Evolutionary conservation across 306 rosid genomes (phyloP), one percentile per base, ranked within the genome.

Genomic region (Dalbergia oliveri): DNA sequence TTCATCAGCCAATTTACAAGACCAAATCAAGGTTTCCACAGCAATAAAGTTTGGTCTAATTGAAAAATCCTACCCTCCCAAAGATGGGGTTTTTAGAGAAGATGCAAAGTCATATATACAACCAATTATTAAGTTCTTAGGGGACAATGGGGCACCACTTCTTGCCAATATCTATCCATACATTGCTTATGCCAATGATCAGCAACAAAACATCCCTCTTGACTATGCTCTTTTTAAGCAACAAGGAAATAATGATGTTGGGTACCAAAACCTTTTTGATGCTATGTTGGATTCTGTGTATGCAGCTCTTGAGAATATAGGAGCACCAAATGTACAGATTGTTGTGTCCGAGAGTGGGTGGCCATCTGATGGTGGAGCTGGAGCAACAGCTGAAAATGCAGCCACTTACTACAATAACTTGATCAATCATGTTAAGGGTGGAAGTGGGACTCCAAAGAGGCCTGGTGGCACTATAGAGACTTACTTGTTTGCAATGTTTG

Each of bases 291-390:
- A 89, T 69, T 34, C 93, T 19, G 43, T 81, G 0, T 87, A 93
- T 11, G 78, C 80, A 9, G 92, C 98, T 15, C 85, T 90, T 26
- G 93, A 87, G 84, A 90, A 86, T 39, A 31, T 62, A 0, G 89
- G 88, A 0, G 93, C 77, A 4, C 34, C 83, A 5, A 33, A 64
- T 13, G 6, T 89, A 84, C 15, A 62, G 16, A 63, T 89, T 0
- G 91, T 93, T 18, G 90, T 89, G 21, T 82, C 92, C 0, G 94
- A 93, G 82, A 93, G 85, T 10, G 93, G 98, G 5, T 93, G 97
- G 97, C 97, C 94, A 10, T 89, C 92, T 0, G 53, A 9, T 8
- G 93, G 92, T 33, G 79, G 87, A 56, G 9, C 2, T 12, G 84
- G 70, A 1, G 90, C 93, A 1, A 49, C 80, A 5, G 0, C 7